phyloP scores from a whole-genome alignment of 768 basidiomycete genomes.

The Collybiopsis confluens region DNA sequence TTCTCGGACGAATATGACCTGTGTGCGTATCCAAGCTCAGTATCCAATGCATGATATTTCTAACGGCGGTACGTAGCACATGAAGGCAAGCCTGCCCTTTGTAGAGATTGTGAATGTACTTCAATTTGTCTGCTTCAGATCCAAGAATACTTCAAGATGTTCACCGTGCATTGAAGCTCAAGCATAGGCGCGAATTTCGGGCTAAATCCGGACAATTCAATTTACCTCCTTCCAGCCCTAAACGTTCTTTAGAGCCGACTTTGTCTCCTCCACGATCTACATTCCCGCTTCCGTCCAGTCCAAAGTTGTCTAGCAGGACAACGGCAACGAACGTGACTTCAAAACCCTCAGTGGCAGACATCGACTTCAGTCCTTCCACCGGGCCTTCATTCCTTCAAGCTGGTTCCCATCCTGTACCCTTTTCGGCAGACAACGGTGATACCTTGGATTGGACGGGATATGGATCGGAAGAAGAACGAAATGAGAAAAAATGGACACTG shows the following conservation, averaged over 20 bases:
- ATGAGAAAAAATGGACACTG: slow-evolving; percentile 60
- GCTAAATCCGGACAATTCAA: slow-evolving; percentile 26
- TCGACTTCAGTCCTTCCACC: slow-evolving; percentile 70
- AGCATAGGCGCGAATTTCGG: slow-evolving; percentile 72
- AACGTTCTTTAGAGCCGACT: neutral
- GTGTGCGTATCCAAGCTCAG: slow-evolving; percentile 40
- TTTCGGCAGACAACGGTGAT: slow-evolving; percentile 62
- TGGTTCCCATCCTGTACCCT: slow-evolving; percentile 54
- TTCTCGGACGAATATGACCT: slow-evolving; percentile 77
- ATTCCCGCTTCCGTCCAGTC: neutral
- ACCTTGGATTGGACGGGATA: slow-evolving; percentile 75
- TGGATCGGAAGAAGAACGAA: slow-evolving; percentile 40
- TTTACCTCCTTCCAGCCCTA: slow-evolving; percentile 9
- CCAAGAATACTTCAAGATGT: slow-evolving; percentile 80
- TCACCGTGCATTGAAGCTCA: slow-evolving; percentile 67
- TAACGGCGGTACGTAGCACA: slow-evolving; percentile 42
- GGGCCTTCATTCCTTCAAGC: slow-evolving; percentile 25
- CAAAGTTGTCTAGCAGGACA: neutral
- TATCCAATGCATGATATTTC: slow-evolving; percentile 11
- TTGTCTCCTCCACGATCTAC: neutral
- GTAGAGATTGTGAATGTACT: neutral
- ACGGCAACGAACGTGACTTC: slow-evolving; percentile 13
- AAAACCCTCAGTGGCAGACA: slow-evolving; percentile 32
- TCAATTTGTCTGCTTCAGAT: slow-evolving; percentile 37
- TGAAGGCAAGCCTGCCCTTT: slow-evolving; percentile 50